Conservation (phyloP, 1,284 basidiomycete species). For the Mycosarcoma mackinlayi region DNA sequence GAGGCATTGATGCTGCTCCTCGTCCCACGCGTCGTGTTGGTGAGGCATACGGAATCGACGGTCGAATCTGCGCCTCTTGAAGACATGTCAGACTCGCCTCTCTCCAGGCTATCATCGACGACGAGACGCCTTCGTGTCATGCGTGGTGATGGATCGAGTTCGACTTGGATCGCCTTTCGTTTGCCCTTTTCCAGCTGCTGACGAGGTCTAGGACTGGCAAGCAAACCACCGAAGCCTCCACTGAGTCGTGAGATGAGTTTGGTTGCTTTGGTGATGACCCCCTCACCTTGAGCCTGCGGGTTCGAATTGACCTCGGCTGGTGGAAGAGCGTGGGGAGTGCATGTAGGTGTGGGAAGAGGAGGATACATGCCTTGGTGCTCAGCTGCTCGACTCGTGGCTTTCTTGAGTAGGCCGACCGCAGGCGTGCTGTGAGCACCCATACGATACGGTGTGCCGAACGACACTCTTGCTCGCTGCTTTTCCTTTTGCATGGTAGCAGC, state of each 20-base stretch:
- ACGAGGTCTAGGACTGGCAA: constrained; percentile 5
- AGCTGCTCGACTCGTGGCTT: constrained; percentile 14
- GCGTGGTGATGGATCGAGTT: background rate
- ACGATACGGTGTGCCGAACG: constrained; percentile 45
- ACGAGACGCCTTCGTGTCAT: background rate
- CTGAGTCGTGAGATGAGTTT: constrained; percentile 41
- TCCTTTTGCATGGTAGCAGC: background rate
- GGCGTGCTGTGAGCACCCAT: constrained; percentile 49
- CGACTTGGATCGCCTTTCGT: constrained; percentile 22
- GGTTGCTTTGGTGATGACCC: constrained; percentile 20
- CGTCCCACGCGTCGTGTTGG: background rate
- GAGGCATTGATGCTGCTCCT: constrained; percentile 23
- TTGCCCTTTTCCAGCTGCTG: constrained; percentile 8
- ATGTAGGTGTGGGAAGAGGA: constrained; percentile 10
- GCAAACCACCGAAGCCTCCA: constrained; percentile 29
- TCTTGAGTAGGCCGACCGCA: constrained; percentile 19
- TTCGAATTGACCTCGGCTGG: background rate
- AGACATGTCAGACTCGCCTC: background rate
- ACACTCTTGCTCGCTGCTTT: constrained; percentile 17
- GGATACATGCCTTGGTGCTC: constrained; percentile 22
- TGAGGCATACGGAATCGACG: constrained; percentile 5
- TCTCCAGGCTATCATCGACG: constrained; percentile 8
- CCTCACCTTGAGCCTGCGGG: background rate
- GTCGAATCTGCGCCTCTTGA: constrained; percentile 1
- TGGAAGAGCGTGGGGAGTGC: background rate